These are phyloP conservation scores for Trichoderma parareesei DNA, from an alignment of 495 filamentous ascomycete species.

Conservation along the genomic window DNA sequence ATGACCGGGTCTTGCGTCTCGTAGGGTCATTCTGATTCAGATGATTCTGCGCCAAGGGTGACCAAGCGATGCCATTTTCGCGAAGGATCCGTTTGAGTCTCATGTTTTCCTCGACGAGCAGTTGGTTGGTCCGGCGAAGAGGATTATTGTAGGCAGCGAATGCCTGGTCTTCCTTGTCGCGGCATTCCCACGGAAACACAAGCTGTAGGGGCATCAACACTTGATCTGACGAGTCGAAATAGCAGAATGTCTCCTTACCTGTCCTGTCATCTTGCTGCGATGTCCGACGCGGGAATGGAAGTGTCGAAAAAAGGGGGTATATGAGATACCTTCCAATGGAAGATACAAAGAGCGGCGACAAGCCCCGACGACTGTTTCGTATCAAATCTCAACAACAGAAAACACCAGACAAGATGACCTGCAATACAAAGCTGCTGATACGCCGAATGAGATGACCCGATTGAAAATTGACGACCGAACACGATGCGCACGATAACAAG, in stretches of 20 bases:
- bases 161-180: conserved; percentile 35
- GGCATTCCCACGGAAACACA: conserved; percentile 28
- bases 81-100: conserved; percentile 31
- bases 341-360: background rate
- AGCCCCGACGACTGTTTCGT: background rate
- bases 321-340: background rate
- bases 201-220: conserved; percentile 9
- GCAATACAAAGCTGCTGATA: background rate
- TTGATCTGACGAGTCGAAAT: background rate
- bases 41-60: conserved; percentile 15
- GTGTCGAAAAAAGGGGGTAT: background rate
- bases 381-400: background rate
- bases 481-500: background rate
- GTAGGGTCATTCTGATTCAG: conserved; percentile 15
- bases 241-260: background rate
- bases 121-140: conserved; percentile 25
- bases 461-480: background rate
- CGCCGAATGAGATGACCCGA: background rate
- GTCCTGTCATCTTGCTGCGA: background rate
- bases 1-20: conserved; percentile 8
- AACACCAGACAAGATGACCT: background rate
- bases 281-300: background rate
- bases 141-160: conserved; percentile 32
- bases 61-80: conserved; percentile 32
- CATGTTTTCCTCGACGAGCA: conserved; percentile 29